phyloP scores from a whole-genome alignment of 108 stramenopile species.

The Pseudonitzschia delicatissima region DNA sequence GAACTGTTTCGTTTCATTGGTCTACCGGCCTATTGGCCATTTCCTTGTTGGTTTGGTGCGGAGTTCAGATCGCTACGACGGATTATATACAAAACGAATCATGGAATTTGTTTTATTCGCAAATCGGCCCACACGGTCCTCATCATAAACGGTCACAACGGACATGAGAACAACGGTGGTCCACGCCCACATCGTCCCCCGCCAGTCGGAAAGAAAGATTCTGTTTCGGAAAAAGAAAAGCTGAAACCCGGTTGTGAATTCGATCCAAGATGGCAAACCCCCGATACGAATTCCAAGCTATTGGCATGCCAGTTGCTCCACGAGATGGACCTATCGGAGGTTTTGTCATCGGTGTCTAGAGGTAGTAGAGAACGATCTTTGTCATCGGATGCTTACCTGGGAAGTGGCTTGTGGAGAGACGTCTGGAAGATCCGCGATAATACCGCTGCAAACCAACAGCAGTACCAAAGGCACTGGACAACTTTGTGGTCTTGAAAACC shows the following conservation, averaged over 20 bases:
- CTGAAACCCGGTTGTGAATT: conserved; percentile 22
- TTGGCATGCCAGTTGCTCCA: conserved; percentile 76
- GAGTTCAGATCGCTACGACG: conserved; percentile 5
- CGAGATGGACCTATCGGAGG: conserved; percentile 55
- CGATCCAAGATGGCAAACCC: conserved; percentile 52
- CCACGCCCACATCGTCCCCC: conserved; percentile 3
- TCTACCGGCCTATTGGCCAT: neutral
- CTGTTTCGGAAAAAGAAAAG: conserved; percentile 6
- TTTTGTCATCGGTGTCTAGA: conserved; percentile 19
- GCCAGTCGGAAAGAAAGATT: neutral
- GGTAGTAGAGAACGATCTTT: conserved; percentile 5
- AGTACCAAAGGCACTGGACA: no score
- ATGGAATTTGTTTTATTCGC: neutral
- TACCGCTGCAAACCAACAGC: neutral
- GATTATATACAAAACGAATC: neutral
- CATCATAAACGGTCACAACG: neutral
- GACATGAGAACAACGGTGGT: neutral
- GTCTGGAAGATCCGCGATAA: conserved; percentile 47
- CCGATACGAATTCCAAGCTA: conserved; percentile 25
- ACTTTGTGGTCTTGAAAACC: neutral
- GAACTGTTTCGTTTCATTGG: neutral
- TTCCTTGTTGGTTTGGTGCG: conserved; percentile 4
- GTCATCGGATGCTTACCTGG: conserved; percentile 34
- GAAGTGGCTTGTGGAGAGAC: conserved; percentile 68
- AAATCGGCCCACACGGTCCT: neutral